A percentile compares a stretch with the other conserved stretches of the same genome.
These are phyloP conservation scores for Phytophthora agathidicida DNA, from an alignment of 352 stramenopile species.

Conservation along the genomic window DNA sequence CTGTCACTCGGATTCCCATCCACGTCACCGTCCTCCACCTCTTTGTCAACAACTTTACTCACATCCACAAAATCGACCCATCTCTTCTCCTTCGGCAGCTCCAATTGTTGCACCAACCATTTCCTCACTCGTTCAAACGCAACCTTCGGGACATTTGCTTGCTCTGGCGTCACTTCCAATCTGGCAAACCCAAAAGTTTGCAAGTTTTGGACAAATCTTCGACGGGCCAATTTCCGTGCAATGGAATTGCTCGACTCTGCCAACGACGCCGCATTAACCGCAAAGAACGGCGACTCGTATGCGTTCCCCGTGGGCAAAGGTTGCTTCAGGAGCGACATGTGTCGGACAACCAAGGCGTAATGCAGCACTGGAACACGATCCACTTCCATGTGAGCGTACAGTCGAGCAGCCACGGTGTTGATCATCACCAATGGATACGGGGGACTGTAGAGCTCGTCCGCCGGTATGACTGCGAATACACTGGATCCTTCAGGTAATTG, in stretches of 20 bases:
- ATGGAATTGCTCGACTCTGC: conserved; percentile 38
- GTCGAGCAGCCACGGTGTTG: conserved; percentile 60
- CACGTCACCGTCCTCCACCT: background rate
- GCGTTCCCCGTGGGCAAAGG: conserved; percentile 53
- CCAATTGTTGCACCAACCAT: conserved; percentile 65
- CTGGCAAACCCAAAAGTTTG: conserved; percentile 74
- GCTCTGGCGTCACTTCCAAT: conserved; percentile 65
- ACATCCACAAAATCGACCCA: conserved; percentile 81
- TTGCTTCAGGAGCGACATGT: conserved; percentile 58
- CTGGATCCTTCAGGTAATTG: conserved; percentile 55
- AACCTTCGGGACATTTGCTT: conserved; percentile 57
- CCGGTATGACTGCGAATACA: conserved; percentile 77
- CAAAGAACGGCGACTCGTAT: conserved; percentile 70
- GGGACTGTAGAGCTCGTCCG: conserved; percentile 80
- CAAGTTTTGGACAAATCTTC: conserved; percentile 76
- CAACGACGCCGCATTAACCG: conserved; percentile 56
- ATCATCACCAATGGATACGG: conserved; percentile 83
- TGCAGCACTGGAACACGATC: conserved; percentile 58
- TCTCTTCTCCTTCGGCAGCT: conserved; percentile 50
- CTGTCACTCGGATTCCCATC: conserved; percentile 16
- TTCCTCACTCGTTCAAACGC: conserved; percentile 66
- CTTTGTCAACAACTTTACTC: conserved; percentile 4
- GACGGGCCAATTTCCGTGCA: conserved; percentile 55
- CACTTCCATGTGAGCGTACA: conserved; percentile 52
- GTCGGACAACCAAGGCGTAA: conserved; percentile 69